phyloP scores from a whole-genome alignment of 2,329 filamentous ascomycete genomes.

The Aureobasidium sp. region DNA sequence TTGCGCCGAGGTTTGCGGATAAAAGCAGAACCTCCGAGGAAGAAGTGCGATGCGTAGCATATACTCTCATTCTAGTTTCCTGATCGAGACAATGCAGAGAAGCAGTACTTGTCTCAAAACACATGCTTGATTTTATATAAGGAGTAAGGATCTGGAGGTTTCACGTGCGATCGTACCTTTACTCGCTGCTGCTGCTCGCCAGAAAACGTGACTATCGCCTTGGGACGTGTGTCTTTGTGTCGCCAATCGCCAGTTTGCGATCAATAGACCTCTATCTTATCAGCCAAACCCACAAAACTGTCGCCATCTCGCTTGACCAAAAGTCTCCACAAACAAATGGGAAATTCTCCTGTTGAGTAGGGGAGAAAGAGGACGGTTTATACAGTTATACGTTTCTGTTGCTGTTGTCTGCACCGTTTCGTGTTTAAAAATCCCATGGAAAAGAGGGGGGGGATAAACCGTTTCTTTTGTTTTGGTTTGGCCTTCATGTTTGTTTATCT shows the following conservation, averaged over 20 bases:
- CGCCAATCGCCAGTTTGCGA: neutral
- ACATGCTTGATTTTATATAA: neutral
- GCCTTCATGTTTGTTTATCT: neutral
- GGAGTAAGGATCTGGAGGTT: no score
- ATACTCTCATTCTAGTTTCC: no score
- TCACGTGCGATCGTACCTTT: neutral
- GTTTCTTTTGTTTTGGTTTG: conserved; percentile 7
- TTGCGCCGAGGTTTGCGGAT: no score
- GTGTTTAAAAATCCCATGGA: neutral
- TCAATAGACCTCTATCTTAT: neutral
- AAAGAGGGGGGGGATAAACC: neutral
- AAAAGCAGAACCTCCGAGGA: no score
- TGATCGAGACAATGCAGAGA: no score
- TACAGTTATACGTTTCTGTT: neutral
- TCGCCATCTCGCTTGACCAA: neutral
- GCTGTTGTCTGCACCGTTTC: neutral
- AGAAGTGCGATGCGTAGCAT: no score
- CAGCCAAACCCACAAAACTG: neutral
- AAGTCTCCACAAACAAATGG: neutral
- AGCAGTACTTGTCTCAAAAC: neutral
- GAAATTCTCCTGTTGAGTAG: neutral
- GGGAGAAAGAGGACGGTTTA: neutral
- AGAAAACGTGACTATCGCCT: neutral
- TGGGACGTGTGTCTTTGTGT: neutral
- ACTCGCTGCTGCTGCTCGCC: neutral